These are phyloP conservation scores for Epichloe glyceriae DNA, from an alignment of 2,329 filamentous ascomycete genomes.

Conservation along the genomic window DNA sequence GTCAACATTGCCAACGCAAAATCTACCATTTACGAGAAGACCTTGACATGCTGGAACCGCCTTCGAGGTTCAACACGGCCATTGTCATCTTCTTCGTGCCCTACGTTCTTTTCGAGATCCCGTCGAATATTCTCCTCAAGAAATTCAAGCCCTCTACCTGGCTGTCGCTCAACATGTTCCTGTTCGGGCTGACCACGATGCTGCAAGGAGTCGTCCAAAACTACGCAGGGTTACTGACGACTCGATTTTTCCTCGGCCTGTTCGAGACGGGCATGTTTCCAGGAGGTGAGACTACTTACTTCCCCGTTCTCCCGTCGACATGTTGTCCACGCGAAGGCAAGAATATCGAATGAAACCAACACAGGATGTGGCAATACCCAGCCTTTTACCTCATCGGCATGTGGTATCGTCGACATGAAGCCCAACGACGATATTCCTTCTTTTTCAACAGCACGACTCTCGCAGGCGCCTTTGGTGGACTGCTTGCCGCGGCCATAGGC, in stretches of 20 bases:
- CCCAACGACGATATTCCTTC: constrained; percentile 83
- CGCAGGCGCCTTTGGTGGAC: constrained; percentile 73
- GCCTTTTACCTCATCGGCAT: constrained; percentile 63
- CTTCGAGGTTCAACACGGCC: constrained; percentile 57
- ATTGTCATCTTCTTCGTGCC: constrained; percentile 74
- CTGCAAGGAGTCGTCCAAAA: constrained; percentile 67
- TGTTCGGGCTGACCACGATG: constrained; percentile 64
- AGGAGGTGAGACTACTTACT: constrained; percentile 17
- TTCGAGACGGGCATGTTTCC: constrained; percentile 64
- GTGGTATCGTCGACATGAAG: constrained; percentile 82
- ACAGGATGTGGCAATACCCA: neutral
- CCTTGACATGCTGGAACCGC: constrained; percentile 36
- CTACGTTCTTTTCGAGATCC: constrained; percentile 60
- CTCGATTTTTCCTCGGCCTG: constrained; percentile 74
- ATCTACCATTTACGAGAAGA: constrained; percentile 53
- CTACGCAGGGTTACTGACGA: constrained; percentile 64
- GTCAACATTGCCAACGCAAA: constrained; percentile 71
- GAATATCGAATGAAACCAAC: neutral
- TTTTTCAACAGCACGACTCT: constrained; percentile 79
- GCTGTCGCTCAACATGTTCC: constrained; percentile 73
- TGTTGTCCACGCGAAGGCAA: too few relatives aligned
- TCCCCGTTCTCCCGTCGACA: neutral
- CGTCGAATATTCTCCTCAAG: constrained; percentile 56
- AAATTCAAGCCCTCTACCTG: constrained; percentile 48
- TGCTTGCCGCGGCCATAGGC: constrained; percentile 77